Evolutionary conservation across 495 filamentous ascomycete species (phyloP), one percentile per base, ranked within the genome.

Genomic region (Bryoglossum gracile): DNA sequence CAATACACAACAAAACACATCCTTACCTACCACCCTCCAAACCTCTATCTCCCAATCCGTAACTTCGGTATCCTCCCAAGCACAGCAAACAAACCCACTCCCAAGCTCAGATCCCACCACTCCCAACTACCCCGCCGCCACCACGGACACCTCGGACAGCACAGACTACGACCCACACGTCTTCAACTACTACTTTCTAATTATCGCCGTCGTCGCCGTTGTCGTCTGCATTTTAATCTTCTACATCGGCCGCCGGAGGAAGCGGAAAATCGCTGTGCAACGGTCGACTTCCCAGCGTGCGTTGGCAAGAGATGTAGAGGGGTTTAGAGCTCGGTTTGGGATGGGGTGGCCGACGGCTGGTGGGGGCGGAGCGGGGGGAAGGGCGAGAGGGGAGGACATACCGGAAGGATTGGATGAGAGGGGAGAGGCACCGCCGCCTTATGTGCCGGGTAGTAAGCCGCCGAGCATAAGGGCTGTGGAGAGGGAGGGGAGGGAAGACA

Each of bases 401-500:
- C 67, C 70, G 25, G 56, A 54, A 22, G 77, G 77, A 4, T 63
- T 81, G 25, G 71, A 81, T 53, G 75, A 79, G 62, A 61, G 72
- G 8, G 77, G 76, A 18, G 75, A 79, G 58, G 72, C 77, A 10
- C 77, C 77, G 21, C 77, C 77, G 28, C 75, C 76, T 1, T 81
- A 81, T 47, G 61, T 56, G 8, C 60, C 58, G 8, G 62, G 50
- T 5, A 36, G 59, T 19, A 63, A 63, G 44, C 46, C 57, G 21
- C 46, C 54, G 37, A 63, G 57, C 40, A 54, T 62, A 28, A 56
- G 51, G 34, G 26, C 10, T 39, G 49, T n/a, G 10, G 37, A 53
- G 6, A 17, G 9, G 26, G 19, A 22, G 23, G 19, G 23, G 25
- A 41, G 38, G n/a, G 19, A 8, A 26, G 44, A 34, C 11, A n/a